Evolutionary conservation across 73 alveolate genomes (phyloP).

Genomic region (Effrenium voratum): DNA sequence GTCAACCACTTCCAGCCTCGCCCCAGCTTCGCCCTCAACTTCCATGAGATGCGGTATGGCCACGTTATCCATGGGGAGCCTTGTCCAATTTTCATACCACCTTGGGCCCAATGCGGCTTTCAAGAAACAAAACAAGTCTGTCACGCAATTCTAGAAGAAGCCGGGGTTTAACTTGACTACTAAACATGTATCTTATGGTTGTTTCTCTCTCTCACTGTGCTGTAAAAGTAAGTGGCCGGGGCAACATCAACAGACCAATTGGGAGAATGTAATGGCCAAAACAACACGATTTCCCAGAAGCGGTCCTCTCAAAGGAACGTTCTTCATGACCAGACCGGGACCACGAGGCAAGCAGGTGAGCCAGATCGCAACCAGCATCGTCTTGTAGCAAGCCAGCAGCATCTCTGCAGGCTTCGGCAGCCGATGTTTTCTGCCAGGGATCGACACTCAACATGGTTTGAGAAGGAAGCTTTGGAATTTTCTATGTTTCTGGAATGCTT

Average conservation of each 20-base stretch:
- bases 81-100: neutral
- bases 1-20: no score
- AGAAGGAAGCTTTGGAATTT: no score
- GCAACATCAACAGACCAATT: neutral
- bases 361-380: neutral
- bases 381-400: neutral
- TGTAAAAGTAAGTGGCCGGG: no score
- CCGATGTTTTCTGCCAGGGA: neutral
- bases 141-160: neutral
- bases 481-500: no score
- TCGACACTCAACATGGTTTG: no score
- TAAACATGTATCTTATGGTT: neutral
- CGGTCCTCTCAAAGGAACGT: slow-evolving; percentile 16
- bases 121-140: no score
- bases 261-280: neutral
- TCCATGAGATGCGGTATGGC: neutral
- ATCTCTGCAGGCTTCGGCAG: slow-evolving; percentile 5
- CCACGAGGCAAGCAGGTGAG: neutral
- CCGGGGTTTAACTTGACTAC: neutral
- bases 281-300: neutral
- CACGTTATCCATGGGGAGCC: neutral
- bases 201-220: neutral
- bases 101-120: neutral
- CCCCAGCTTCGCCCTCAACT: neutral
- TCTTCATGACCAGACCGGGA: slow-evolving; percentile 20